Evolutionary conservation across 2,329 filamentous ascomycete species (phyloP), one percentile per base, ranked within the genome.

Genomic region (Scopulariopsis brevicaulis): DNA sequence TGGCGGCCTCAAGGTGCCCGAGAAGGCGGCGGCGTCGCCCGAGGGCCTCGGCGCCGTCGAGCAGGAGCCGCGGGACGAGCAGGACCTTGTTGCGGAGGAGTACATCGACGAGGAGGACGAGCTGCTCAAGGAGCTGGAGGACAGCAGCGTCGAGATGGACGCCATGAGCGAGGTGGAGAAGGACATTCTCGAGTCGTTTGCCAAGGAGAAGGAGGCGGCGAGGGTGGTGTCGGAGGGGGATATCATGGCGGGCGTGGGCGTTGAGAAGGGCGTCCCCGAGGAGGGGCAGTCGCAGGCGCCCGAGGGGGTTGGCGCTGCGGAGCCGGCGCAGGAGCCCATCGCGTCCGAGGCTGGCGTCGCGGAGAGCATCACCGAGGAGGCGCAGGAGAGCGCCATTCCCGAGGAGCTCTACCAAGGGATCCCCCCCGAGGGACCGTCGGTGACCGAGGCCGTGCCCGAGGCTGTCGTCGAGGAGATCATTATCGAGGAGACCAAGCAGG

Each of bases 81-180:
- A 24, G 46, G n/a, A 50, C 8, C 20, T 14, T 40, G 18, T 54
- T 18, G 18, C 28, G 4, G 53, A 59, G 53, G 53, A 51, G 20
- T 37, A 20, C 15, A 25, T 40, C 18, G 53, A 55, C 3, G 53
- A 55, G 34, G 57, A 59, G 15, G 43, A 58, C 7, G 56, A 52
- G 32, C 55, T 57, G 20, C 24, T 57, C 48, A 52, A 57, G 48
- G 48, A 57, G 55, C 25, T 57, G 20, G 32, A 32, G 32, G 55
- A 43, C n/a, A 43, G 28, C 14, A 53, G 14, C 22, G 32, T 34
- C 18, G 55, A 57, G 34, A 53, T 52, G 55, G 55, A 57, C 37
- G 55, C 46, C 28, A 50, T 57, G 32, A 28, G 28, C 20, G 55
- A 35, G 32, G 34, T 40, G 48, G 55, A 57, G 48, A 52, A 48